Percentiles rank a stretch among this genome's conserved stretches.
These are phyloP conservation scores for Aspergillus proliferans DNA, from an alignment of 2,329 filamentous ascomycete genomes.

Conservation along the genomic window DNA sequence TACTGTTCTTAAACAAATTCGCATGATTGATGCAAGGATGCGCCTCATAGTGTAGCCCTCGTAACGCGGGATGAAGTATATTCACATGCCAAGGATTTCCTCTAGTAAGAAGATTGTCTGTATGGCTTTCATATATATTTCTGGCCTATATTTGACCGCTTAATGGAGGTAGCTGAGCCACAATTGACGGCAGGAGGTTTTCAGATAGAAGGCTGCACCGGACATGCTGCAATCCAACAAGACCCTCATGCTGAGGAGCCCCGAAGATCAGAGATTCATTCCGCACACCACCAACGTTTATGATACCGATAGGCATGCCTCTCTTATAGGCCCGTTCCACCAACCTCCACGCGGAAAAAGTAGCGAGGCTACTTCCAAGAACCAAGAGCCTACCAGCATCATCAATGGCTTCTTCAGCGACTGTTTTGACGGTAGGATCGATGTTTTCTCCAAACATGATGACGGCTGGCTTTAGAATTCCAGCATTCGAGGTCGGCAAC, in stretches of 20 bases:
- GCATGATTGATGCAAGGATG: too few species aligned
- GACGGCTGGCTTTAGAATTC: conserved; percentile 85
- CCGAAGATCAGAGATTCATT: conserved; percentile 41
- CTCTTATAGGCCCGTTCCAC: conserved; percentile 75
- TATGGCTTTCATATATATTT: too few species aligned
- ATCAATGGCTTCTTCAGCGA: conserved; percentile 75
- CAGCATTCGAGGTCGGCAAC: conserved; percentile 59
- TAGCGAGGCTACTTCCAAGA: conserved; percentile 83
- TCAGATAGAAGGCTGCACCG: conserved; percentile 40
- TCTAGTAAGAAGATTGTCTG: too few species aligned
- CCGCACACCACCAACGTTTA: conserved; percentile 61
- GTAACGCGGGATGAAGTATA: too few species aligned
- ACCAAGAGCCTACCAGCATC: conserved; percentile 68
- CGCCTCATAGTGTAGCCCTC: too few species aligned
- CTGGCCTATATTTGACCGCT: background rate
- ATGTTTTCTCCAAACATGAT: conserved; percentile 97
- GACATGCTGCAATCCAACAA: conserved; percentile 23
- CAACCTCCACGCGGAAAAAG: conserved; percentile 89
- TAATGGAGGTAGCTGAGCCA: conserved; percentile 18
- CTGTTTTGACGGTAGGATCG: conserved; percentile 58
- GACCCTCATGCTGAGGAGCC: conserved; percentile 16
- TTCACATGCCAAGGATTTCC: too few species aligned
- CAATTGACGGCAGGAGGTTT: conserved; percentile 36
- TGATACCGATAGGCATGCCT: conserved; percentile 76
- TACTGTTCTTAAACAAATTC: too few species aligned